A percentile compares a stretch with the other conserved stretches of the same genome.
phyloP scores from a whole-genome alignment of 106 monocot genomes.

The Phalaenopsis equestris region DNA sequence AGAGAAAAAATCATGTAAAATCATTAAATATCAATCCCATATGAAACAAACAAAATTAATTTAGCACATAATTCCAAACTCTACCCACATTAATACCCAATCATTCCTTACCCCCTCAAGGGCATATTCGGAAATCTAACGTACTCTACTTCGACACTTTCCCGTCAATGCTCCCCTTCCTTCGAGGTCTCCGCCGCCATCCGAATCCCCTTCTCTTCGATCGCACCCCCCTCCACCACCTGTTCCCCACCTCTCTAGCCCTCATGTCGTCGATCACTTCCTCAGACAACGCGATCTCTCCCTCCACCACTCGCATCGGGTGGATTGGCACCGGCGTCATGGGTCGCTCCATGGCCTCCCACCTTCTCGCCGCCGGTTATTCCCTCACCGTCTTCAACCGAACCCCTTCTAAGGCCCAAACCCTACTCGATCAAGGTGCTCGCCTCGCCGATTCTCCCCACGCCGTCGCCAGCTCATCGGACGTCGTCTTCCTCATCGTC shows the following conservation, averaged over 20 bases:
- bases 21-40: no score
- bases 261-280: slow-evolving; percentile 2
- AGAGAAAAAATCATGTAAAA: no score
- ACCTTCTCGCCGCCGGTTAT: slow-evolving; percentile 71
- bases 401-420: slow-evolving; percentile 58
- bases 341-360: slow-evolving; percentile 77
- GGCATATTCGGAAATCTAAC: background rate
- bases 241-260: slow-evolving; percentile 13
- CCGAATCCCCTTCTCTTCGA: background rate
- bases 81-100: no score
- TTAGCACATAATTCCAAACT: no score
- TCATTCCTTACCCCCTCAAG: background rate
- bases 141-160: background rate
- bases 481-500: slow-evolving; percentile 84
- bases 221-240: background rate
- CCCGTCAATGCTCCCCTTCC: slow-evolving; percentile 10
- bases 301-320: slow-evolving; percentile 52
- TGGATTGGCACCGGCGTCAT: slow-evolving; percentile 90
- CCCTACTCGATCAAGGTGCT: slow-evolving; percentile 60
- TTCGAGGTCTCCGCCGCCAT: background rate
- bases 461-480: slow-evolving; percentile 43
- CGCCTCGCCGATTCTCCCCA: slow-evolving; percentile 44
- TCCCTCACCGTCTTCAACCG: slow-evolving; percentile 86
- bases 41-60: no score
- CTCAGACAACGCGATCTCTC: background rate